Conservation (phyloP, 441 rosid genomes). For the Mallotus repandus region DNA sequence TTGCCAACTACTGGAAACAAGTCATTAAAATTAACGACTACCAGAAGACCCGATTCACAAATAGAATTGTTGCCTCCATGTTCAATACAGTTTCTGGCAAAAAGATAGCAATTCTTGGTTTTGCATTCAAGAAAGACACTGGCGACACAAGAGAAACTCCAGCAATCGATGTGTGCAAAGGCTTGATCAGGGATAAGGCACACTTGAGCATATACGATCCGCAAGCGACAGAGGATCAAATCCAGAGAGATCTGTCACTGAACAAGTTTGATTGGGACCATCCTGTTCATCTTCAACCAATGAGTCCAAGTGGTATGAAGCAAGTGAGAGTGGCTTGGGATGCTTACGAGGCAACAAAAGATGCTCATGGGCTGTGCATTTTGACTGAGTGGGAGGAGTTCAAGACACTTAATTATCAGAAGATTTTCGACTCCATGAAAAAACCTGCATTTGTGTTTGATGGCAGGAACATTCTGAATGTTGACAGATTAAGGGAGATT, state of each 20-base stretch:
- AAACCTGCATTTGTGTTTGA: conserved; percentile 85
- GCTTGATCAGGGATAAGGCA: conserved; percentile 79
- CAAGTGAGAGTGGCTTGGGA: conserved; percentile 68
- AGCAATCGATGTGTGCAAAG: conserved; percentile 89
- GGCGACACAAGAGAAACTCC: conserved; percentile 92
- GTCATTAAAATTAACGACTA: conserved; percentile 86
- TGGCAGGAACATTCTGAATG: conserved; percentile 66
- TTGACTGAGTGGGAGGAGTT: conserved; percentile 92
- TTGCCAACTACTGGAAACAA: conserved; percentile 86
- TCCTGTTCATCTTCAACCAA: conserved; percentile 73
- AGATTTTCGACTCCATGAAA: conserved; percentile 72
- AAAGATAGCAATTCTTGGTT: conserved; percentile 72
- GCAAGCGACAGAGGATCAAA: conserved; percentile 78
- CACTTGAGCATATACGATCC: conserved; percentile 77
- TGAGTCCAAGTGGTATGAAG: conserved; percentile 61
- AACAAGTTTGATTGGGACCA: conserved; percentile 90
- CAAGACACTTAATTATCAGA: conserved; percentile 65
- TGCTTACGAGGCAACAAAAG: conserved; percentile 74
- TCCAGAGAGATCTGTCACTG: conserved; percentile 76
- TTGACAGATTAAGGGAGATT: conserved; percentile 58
- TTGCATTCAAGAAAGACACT: conserved; percentile 87
- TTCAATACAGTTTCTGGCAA: conserved; percentile 80
- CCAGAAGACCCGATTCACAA: conserved; percentile 74
- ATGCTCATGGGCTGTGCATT: conserved; percentile 80
- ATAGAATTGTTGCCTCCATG: conserved; percentile 79